Evolutionary conservation across 2,329 filamentous ascomycete genomes (phyloP).

Genomic region (Aspergillus niger): DNA sequence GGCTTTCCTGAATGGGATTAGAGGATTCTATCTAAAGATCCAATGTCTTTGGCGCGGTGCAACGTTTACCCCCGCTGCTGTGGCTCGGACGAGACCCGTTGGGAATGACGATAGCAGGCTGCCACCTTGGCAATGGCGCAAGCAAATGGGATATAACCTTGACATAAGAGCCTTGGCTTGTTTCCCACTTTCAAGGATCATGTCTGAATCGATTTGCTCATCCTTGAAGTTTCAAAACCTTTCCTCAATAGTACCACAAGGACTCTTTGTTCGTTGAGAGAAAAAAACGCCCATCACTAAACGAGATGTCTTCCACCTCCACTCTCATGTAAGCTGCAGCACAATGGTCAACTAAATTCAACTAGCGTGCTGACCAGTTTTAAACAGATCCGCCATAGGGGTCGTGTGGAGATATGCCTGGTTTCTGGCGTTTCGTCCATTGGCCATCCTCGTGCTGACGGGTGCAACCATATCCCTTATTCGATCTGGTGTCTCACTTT

Average conservation of each 20-base stretch:
- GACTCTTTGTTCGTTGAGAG: too few species aligned
- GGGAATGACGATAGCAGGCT: slow-evolving; percentile 1
- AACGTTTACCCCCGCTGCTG: neutral
- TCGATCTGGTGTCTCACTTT: neutral
- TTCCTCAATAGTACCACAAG: too few species aligned
- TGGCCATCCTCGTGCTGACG: neutral
- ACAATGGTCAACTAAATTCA: too few species aligned
- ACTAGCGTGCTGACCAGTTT: neutral
- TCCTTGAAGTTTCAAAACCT: neutral
- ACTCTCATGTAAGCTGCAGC: neutral
- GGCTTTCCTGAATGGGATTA: neutral
- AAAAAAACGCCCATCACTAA: too few species aligned
- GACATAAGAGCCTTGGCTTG: neutral
- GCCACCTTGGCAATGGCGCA: neutral
- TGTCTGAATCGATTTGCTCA: neutral
- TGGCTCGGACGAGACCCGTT: neutral
- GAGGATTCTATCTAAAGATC: neutral
- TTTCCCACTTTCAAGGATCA: neutral
- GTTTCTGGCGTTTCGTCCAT: neutral
- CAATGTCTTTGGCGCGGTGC: neutral
- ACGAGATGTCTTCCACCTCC: neutral
- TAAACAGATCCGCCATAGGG: neutral
- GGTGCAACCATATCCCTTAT: neutral
- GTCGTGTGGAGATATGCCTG: slow-evolving; percentile 4
- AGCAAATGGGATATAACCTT: neutral